Evolutionary conservation across 1,284 basidiomycete genomes (phyloP).

Genomic region (Ustilago xerochloae): DNA sequence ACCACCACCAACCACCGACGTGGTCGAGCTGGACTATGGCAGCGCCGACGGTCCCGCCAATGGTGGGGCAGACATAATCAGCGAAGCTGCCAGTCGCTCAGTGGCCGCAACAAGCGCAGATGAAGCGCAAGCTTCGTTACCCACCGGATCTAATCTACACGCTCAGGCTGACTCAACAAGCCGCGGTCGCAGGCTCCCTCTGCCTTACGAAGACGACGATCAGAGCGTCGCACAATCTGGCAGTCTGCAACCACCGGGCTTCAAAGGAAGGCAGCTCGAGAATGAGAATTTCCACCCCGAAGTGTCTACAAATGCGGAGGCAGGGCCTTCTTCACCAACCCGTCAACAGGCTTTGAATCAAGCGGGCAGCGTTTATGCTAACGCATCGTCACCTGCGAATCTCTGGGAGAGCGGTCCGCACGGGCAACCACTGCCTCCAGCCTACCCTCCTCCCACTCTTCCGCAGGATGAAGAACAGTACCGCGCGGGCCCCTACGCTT

Average conservation of each 20-base stretch:
- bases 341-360: background rate
- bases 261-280: background rate
- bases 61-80: background rate
- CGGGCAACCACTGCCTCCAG: constrained; percentile 14
- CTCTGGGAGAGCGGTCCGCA: constrained; percentile 1
- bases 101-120: background rate
- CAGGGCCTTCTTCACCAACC: constrained; percentile 8
- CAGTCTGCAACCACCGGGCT: background rate
- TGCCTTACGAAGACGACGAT: constrained; percentile 28
- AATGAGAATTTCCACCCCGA: background rate
- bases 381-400: background rate
- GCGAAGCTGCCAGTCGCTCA: background rate
- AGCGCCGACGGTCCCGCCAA: constrained; percentile 12
- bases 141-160: background rate
- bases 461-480: constrained; percentile 5
- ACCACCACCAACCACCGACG: constrained; percentile 18
- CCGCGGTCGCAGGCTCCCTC: constrained; percentile 12
- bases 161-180: background rate
- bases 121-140: constrained; percentile 3
- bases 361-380: background rate
- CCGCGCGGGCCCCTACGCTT: constrained; percentile 4
- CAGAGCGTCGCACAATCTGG: background rate
- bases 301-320: background rate
- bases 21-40: constrained; percentile 42
- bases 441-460: constrained; percentile 18